These are phyloP conservation scores for Tetrapisispora fleetii DNA, from an alignment of 805 yeast species.

Conservation along the genomic window DNA sequence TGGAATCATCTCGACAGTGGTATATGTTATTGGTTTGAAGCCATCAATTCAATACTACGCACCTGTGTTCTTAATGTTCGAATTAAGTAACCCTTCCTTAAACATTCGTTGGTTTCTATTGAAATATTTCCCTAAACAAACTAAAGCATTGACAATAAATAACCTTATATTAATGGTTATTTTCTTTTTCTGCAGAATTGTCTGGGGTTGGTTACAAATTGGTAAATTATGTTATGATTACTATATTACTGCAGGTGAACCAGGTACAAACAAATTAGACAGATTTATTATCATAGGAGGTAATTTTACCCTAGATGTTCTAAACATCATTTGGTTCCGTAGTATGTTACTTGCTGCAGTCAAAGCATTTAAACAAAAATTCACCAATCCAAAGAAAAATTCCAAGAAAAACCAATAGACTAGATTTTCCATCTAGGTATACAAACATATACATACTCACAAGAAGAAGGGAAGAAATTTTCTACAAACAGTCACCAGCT, in stretches of 20 bases:
- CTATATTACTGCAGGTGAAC: conserved; percentile 30
- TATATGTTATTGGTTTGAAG: conserved; percentile 49
- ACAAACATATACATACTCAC: no score
- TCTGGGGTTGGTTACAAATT: conserved; percentile 76
- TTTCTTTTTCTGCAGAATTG: conserved; percentile 64
- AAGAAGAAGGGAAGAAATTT: no score
- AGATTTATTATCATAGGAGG: conserved; percentile 29
- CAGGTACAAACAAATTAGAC: conserved; percentile 38
- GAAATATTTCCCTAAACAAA: conserved; percentile 18
- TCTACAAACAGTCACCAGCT: no score
- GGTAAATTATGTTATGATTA: conserved; percentile 38
- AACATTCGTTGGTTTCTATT: conserved; percentile 77
- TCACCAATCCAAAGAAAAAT: not conserved
- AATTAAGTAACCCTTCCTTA: conserved; percentile 81
- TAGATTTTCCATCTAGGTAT: no score
- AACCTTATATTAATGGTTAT: conserved; percentile 42
- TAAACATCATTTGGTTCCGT: conserved; percentile 72
- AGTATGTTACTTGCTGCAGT: conserved; percentile 63
- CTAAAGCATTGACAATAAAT: conserved; percentile 37
- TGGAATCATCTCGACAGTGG: conserved; percentile 67
- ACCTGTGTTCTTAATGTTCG: conserved; percentile 72
- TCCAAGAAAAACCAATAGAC: conserved; percentile 1
- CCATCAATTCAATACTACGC: conserved; percentile 73
- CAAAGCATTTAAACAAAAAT: conserved; percentile 18
- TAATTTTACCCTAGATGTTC: conserved; percentile 50